phyloP scores from a whole-genome alignment of 2,329 filamentous ascomycete species.

The Alternaria novae-zelandiae region DNA sequence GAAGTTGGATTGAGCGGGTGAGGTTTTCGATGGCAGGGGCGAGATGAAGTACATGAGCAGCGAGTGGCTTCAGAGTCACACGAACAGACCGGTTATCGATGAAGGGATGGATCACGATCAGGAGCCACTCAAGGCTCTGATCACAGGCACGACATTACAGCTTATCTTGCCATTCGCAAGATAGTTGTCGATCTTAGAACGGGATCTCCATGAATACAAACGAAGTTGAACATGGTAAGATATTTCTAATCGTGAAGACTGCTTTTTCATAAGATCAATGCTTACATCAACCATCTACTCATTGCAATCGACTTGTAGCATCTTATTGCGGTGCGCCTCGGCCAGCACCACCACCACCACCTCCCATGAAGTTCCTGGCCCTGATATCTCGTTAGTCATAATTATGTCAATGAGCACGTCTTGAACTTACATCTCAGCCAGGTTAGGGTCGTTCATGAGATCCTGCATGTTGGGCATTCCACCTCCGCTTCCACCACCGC shows the following conservation, averaged over 20 bases:
- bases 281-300: background rate
- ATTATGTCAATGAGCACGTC: background rate
- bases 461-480: constrained; percentile 87
- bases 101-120: background rate
- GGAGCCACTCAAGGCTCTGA: background rate
- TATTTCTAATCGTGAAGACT: constrained; percentile 30
- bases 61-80: background rate
- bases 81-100: background rate
- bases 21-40: background rate
- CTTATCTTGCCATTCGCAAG: background rate
- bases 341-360: constrained; percentile 25
- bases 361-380: constrained; percentile 71
- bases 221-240: constrained; percentile 36
- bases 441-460: constrained; percentile 89
- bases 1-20: constrained; percentile 57
- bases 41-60: background rate
- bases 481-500: constrained; percentile 68
- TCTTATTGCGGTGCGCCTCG: constrained; percentile 23
- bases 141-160: background rate
- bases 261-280: background rate
- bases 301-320: constrained; percentile 17
- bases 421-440: constrained; percentile 85
- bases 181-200: background rate
- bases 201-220: background rate
- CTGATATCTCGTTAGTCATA: constrained; percentile 44